Evolutionary conservation across 2,329 filamentous ascomycete species (phyloP).

Genomic region (Pyricularia pennisetigena): DNA sequence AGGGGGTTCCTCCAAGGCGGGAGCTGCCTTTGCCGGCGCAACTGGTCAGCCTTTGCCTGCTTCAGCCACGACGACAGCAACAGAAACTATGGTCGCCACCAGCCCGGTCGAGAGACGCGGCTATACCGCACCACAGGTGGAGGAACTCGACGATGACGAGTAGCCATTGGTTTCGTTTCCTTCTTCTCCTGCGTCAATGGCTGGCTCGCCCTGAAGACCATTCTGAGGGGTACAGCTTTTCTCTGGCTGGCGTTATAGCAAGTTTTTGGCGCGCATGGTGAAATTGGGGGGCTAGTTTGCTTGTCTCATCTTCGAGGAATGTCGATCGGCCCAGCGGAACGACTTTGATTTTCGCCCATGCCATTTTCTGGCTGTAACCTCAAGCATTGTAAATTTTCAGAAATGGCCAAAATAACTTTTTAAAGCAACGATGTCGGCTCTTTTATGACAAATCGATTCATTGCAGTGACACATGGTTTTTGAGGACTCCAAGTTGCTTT

Average conservation of each 20-base stretch:
- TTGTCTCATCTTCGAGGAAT: neutral
- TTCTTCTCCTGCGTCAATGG: neutral
- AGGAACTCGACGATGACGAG: conserved; percentile 25
- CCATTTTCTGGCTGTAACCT: neutral
- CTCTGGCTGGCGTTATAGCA: neutral
- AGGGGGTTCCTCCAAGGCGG: conserved; percentile 20
- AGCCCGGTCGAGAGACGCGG: conserved; percentile 21
- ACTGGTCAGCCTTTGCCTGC: conserved; percentile 43
- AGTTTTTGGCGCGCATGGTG: neutral
- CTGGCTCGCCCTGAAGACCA: neutral
- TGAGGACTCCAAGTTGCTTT: too few species aligned
- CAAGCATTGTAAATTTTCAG: neutral
- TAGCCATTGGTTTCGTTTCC: neutral
- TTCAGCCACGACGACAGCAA: conserved; percentile 46
- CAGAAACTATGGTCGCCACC: conserved; percentile 42
- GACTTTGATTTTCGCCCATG: neutral
- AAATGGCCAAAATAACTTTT: neutral
- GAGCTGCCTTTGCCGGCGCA: conserved; percentile 37
- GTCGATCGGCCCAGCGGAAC: neutral
- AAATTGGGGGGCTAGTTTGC: neutral
- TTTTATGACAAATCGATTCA: neutral
- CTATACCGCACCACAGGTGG: conserved; percentile 32
- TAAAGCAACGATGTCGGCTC: neutral
- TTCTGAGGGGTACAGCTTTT: neutral
- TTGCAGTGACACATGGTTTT: neutral